Percentiles rank a stretch among this genome's conserved stretches.
These are phyloP conservation scores for Saccharomycopsis fodiens DNA, from an alignment of 805 yeast genomes.

Conservation along the genomic window DNA sequence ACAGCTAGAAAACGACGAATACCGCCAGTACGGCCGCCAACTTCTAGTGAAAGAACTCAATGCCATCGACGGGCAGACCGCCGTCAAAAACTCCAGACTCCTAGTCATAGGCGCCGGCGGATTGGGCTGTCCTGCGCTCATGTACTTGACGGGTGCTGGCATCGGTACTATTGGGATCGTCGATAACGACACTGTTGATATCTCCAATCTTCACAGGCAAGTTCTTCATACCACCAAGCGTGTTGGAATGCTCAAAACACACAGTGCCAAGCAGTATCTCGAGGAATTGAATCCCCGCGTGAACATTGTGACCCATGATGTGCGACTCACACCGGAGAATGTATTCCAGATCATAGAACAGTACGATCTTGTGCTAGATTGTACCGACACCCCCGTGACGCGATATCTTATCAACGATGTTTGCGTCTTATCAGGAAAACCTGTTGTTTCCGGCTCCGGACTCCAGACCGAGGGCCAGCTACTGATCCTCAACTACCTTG, in stretches of 20 bases:
- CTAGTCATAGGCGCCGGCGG: slow-evolving; percentile 96
- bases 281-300: slow-evolving; percentile 62
- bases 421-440: slow-evolving; percentile 56
- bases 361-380: slow-evolving; percentile 79
- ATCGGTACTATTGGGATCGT: slow-evolving; percentile 78
- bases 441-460: slow-evolving; percentile 89
- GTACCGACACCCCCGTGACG: slow-evolving; percentile 89
- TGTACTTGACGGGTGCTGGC: slow-evolving; percentile 84
- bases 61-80: slow-evolving; percentile 42
- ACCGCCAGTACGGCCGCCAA: slow-evolving; percentile 83
- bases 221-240: slow-evolving; percentile 62
- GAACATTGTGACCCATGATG: slow-evolving; percentile 42
- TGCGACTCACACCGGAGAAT: slow-evolving; percentile 44
- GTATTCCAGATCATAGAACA: slow-evolving; percentile 52
- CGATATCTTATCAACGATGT: slow-evolving; percentile 84
- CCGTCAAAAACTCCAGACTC: slow-evolving; percentile 49
- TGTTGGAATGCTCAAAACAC: slow-evolving; percentile 69
- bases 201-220: slow-evolving; percentile 84
- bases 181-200: slow-evolving; percentile 80
- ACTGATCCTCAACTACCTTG: slow-evolving; percentile 58
- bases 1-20: slow-evolving; percentile 58
- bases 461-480: slow-evolving; percentile 88
- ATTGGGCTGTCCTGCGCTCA: slow-evolving; percentile 83
- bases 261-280: slow-evolving; percentile 60
- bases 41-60: slow-evolving; percentile 78